Percentiles rank a stretch among this genome's conserved stretches.
These are phyloP conservation scores for Plasmodium vivax DNA, from an alignment of 169 alveolate genomes.

Conservation along the genomic window DNA sequence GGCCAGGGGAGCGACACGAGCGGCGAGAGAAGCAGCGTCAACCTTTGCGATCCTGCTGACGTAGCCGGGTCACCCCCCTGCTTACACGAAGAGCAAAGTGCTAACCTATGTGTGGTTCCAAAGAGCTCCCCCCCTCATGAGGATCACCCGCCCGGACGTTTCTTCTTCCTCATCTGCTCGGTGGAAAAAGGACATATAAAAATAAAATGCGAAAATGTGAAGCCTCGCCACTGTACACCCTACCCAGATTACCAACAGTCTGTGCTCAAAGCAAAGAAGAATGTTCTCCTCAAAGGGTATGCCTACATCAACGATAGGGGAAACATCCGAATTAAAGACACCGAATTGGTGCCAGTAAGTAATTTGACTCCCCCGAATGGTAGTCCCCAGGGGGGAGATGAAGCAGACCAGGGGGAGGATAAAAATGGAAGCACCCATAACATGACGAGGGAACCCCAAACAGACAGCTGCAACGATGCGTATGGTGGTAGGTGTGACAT, in stretches of 20 bases:
- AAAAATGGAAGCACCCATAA: neutral
- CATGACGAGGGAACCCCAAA: neutral
- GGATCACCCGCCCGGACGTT: neutral
- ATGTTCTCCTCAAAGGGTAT: slow-evolving; percentile 25
- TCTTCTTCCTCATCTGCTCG: slow-evolving; percentile 18
- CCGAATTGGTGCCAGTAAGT: slow-evolving; percentile 25
- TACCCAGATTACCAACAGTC: neutral
- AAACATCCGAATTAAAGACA: slow-evolving; percentile 9
- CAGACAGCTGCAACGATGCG: neutral
- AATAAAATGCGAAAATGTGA: slow-evolving; percentile 33
- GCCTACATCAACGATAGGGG: slow-evolving; percentile 34
- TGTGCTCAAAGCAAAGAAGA: neutral
- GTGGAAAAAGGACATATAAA: slow-evolving; percentile 3
- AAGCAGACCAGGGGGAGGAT: neutral
- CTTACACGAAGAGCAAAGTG: neutral
- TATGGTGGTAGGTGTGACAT: neutral
- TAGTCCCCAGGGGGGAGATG: neutral
- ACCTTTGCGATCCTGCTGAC: neutral
- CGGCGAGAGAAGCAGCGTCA: neutral
- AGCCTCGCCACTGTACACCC: slow-evolving; percentile 22
- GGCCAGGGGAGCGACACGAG: neutral
- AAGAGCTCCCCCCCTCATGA: neutral
- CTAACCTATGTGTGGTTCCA: neutral
- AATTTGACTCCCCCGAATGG: neutral
- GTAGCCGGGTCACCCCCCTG: neutral